Base-by-base conservation (phyloP, 2,329 filamentous ascomycete genomes). In the Hymenoscyphus infarciens region DNA sequence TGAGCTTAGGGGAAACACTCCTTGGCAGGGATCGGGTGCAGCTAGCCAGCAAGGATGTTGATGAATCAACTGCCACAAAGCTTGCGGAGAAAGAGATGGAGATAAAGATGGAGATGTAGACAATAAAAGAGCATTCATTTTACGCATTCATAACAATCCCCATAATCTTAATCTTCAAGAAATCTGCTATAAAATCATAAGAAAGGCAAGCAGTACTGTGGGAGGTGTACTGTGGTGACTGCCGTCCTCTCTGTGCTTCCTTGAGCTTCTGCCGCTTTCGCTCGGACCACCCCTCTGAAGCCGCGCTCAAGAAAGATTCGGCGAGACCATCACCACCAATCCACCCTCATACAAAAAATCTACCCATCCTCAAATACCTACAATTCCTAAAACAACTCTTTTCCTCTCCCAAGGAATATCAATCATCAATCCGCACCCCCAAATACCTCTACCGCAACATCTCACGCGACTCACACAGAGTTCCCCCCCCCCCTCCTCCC, bases 191-290 rank as follows among this genome's bases (percentile, higher is more conserved):
- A 27, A 11, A 52, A 52, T 10, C 1, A 25, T 25, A 15, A 38
- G 29, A 8, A 31, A 31, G 25, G 25, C 2, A 27, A 1, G 25
- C 25, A 3, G 4, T 45, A 19, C 7, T 11, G 16, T 33, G 55
- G 6, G n/a, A n/a, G n/a, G n/a, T 27, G 4, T 45, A 19, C 7
- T 11, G 16, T 33, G 55, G 6, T 61, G 42, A 54, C 31, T n/a
- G n/a, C n/a, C n/a, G n/a, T 61, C 56, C 56, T 63, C 60, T 25
- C 25, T 38, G 33, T 22, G 35, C 57, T 63, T 65, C 61, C 63
- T 63, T 65, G 4, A 53, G 61, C 15, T 63, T 65, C 63, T 61
- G 19, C 58, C 61, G 33, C 11, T 13, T 65, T 65, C 61, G 63
- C 58, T 63, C 55, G 60, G 59, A 61, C 52, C 33, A 45, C 49